Evolutionary conservation across 202 grass and related monocot species (phyloP).

Genomic region (Setaria italica): DNA sequence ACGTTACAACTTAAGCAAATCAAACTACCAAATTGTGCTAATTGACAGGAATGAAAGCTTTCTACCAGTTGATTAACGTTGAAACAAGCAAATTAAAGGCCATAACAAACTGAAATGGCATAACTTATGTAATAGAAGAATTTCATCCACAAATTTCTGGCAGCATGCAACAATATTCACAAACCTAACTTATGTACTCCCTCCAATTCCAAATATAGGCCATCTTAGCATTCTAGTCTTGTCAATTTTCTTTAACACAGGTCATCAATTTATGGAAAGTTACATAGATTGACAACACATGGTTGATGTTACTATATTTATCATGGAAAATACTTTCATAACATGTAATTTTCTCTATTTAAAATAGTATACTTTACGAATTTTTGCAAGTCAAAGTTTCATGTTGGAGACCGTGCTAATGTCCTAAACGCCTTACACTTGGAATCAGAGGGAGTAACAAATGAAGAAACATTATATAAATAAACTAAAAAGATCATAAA

Average conservation of each 20-base stretch:
- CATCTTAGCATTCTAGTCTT: neutral
- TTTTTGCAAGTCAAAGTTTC: neutral
- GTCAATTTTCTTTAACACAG: neutral
- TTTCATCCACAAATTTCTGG: neutral
- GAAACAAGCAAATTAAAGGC: slow-evolving; percentile 2
- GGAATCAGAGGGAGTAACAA: neutral
- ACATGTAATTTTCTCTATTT: neutral
- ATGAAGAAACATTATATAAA: neutral
- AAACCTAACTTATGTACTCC: neutral
- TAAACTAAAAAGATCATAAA: neutral
- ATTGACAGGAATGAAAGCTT: neutral
- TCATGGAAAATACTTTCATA: neutral
- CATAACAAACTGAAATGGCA: neutral
- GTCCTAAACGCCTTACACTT: neutral
- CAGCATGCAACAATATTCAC: neutral
- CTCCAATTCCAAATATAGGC: neutral
- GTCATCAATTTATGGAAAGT: neutral
- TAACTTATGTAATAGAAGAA: neutral
- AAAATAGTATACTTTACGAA: neutral
- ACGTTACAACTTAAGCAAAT: neutral
- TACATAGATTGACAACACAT: neutral
- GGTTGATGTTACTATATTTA: neutral
- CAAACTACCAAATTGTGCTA: neutral
- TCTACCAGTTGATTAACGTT: neutral
- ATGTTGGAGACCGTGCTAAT: neutral